Evolutionary conservation across 2,329 filamentous ascomycete species (phyloP), one percentile per base, ranked within the genome.

Genomic region (Alternaria gaisen): DNA sequence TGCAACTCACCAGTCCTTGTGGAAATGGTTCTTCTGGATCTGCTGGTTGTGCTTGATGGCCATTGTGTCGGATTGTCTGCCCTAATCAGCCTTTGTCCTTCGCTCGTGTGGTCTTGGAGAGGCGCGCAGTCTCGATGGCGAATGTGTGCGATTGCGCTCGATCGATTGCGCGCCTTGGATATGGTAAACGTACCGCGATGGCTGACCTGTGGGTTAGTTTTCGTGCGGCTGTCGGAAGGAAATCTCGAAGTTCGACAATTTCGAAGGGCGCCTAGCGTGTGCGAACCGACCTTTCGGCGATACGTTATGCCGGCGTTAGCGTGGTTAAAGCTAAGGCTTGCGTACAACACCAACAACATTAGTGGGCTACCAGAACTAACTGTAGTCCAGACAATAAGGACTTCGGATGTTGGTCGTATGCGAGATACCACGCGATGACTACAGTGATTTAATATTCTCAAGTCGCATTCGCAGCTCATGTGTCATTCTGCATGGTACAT

Each of bases 21-120:
- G 76, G 74, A 78, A 78, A 61, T 78, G 94, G 90, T 96, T 97
- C 89, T 94, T 91, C 83, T 91, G 91, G 84, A 97, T 91, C 88
- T 94, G 91, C 88, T 97, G 93, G 88, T 98, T 98, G 91, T 97
- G 93, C 90, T 97, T 97, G 93, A 98, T 97, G 88, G 94, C 92
- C 94, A 77, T 77, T 69, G 71, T 66, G 72, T 67, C 71, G 68
- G 72, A 65, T 74, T 76, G 64, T 67, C 65, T 61, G 22, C 51
- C 26, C 32, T 52, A 52, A 57, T 60, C 53, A 60, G 58, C 34
- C 47, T 30, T 47, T 44, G 40, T 20, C 28, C 24, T 24, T 38
- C 20, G 14, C 28, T 43, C 30, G 24, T 40, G 12, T 11, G 8
- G 32, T 11, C 30, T 16, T 44, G 9, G 34, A 18, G 47, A 10